Evolutionary conservation across 2,329 filamentous ascomycete species (phyloP).

Genomic region (Mariannaea sp.): DNA sequence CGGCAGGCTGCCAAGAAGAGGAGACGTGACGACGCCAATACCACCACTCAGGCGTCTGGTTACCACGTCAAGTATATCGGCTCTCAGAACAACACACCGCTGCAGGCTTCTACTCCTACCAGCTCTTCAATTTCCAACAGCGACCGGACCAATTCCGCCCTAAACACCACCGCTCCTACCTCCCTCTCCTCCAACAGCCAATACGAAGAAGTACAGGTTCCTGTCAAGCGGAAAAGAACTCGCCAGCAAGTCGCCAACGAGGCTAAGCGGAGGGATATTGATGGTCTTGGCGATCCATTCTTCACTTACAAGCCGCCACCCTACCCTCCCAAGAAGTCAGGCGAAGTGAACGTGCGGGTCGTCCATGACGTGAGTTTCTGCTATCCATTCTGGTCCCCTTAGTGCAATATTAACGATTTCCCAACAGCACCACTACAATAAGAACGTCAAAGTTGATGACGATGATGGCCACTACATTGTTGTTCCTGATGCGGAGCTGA

Average conservation of each 20-base stretch:
- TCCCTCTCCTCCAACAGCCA: constrained; percentile 68
- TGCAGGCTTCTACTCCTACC: constrained; percentile 67
- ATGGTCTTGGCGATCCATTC: constrained; percentile 71
- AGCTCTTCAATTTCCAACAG: constrained; percentile 79
- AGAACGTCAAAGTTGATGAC: constrained; percentile 82
- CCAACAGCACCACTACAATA: constrained; percentile 47
- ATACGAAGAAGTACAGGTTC: constrained; percentile 69
- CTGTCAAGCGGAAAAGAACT: constrained; percentile 89
- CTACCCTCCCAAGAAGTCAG: constrained; percentile 87
- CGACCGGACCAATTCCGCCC: constrained; percentile 78
- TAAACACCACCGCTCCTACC: constrained; percentile 87
- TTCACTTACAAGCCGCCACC: constrained; percentile 84
- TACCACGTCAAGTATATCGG: constrained; percentile 73
- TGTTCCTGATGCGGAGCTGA: constrained; percentile 81
- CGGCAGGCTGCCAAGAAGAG: constrained; percentile 72
- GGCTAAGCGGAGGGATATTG: constrained; percentile 76
- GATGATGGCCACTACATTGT: constrained; percentile 98
- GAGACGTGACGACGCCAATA: constrained; percentile 64
- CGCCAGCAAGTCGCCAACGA: constrained; percentile 82
- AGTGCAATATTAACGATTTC: constrained; percentile 17
- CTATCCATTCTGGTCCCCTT: constrained; percentile 6
- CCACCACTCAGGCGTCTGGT: constrained; percentile 60
- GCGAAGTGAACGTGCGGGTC: constrained; percentile 70
- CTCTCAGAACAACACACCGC: constrained; percentile 74
- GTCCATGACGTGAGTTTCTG: constrained; percentile 63